Evolutionary conservation across 2,329 filamentous ascomycete genomes (phyloP), one percentile per base, ranked within the genome.

Genomic region (Teratosphaeriaceae sp.): DNA sequence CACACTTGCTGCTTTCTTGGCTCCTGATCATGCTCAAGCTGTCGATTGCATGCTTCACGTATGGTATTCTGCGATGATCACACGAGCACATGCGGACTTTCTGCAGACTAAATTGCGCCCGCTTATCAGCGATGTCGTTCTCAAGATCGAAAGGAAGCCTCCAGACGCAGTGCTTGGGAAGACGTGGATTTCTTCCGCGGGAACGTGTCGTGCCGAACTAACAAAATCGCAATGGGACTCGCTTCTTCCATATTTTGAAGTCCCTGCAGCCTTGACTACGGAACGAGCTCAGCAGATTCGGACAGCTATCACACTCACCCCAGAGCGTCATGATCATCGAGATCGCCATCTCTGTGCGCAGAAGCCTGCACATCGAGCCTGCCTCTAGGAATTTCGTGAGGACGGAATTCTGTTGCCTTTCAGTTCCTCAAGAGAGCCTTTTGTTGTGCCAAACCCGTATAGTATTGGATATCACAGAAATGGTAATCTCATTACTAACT

Each of bases 1-100:
- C 6, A 55, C 71, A 1, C 58, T 74, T 3, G 42, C 65, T 4
- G 59, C 60, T 1, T 34, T 54, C 2, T 26, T 24, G 5, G 33
- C 31, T 30, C 8, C 27, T 1, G 39, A 50, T 42, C 62, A 6
- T 0, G 45, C 57, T 0, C 45, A 47, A 6, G 61, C 59, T 1
- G 48, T 55, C 2, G 57, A 61, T 0, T 56, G 55, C n/a, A 69
- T 71, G 34, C 47, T 70, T 1, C 68, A 73, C 50, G 7, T 71
- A 3, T 73, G 69, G 70, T 73, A 73, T 51, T 74, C 70, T 0
- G 64, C 65, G 1, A 40, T 63, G 3, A 19, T 71, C 1, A 53
- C 58, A 1, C 18, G 43, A 5, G 30, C 26, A 2, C 49, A 64
- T 38, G 8, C 60, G 1, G 15, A 53, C 0, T 31, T 48, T 2